Evolutionary conservation across 1,284 basidiomycete species (phyloP), one percentile per base, ranked within the genome.

Genomic region (Ceratobasidium sp.): DNA sequence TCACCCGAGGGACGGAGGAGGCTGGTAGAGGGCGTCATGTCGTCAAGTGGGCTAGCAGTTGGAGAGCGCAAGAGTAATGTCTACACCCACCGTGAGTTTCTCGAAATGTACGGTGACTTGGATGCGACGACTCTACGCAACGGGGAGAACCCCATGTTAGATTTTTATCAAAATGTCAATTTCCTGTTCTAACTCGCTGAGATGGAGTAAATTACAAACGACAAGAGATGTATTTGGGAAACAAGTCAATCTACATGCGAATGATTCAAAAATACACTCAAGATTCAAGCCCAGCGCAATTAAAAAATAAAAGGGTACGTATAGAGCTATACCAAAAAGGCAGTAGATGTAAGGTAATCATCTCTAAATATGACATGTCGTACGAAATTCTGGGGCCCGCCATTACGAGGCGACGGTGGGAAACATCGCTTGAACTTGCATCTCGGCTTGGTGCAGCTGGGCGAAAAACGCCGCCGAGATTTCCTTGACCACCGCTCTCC

Each of bases 91-190:
- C 82, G 87, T 40, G 89, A 93, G 77, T 96, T 96, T 77, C 81
- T 96, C 81, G 83, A 87, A 76, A 88, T 89, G 50, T 96, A 94
- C 75, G 92, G 87, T 29, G 88, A 94, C 73, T 75, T 90, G 31
- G 80, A 82, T 62, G 82, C 80, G 77, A 93, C 93, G 20, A 80
- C 82, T 56, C 78, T 93, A 45, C 79, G 80, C 71, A 95, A 87
- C 75, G 92, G 94, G 50, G 90, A 92, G 77, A 96, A 96, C 77
- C 94, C 94, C 1, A 82, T 96, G 82, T 75, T 95, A 68, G 87
- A 91, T 73, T 92, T 88, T 77, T 96, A 96, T 77, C 86, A 90
- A 77, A 96, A 96, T 80, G 93, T 94, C 72, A 93, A 93, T 76
- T 88, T 93, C 76, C 79, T 93, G 73, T 93, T 93, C 73, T 92